phyloP scores from a whole-genome alignment of 805 yeast species.

The Kodamaea leandrae region DNA sequence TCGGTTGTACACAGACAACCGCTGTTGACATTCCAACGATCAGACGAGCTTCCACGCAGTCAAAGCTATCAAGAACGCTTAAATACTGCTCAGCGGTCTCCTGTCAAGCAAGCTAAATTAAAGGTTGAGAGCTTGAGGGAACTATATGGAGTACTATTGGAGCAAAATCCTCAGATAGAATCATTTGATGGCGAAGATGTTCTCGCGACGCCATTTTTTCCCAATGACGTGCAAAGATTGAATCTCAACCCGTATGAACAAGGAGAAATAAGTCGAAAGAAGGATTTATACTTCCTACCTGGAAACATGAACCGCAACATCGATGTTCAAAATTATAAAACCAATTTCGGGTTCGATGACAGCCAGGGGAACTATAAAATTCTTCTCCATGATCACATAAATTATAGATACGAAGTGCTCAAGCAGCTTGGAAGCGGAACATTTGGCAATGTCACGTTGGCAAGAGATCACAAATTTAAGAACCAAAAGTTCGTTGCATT shows the following conservation, averaged over 20 bases:
- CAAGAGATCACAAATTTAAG: conserved; percentile 59
- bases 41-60: too few relatives aligned
- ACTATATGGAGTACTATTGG: too few relatives aligned
- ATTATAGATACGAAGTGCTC: conserved; percentile 66
- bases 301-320: conserved; percentile 22
- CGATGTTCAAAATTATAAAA: conserved; percentile 36
- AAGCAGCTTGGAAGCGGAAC: conserved; percentile 70
- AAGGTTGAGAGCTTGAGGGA: too few relatives aligned
- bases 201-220: neutral
- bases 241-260: conserved; percentile 53
- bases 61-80: too few relatives aligned
- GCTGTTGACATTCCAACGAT: too few relatives aligned
- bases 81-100: too few relatives aligned
- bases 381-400: conserved; percentile 64
- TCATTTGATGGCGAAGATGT: neutral
- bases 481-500: conserved; percentile 58
- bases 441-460: conserved; percentile 74
- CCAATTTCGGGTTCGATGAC: conserved; percentile 75
- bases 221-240: conserved; percentile 7
- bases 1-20: too few relatives aligned
- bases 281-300: conserved; percentile 53
- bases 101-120: too few relatives aligned
- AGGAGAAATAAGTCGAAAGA: conserved; percentile 54
- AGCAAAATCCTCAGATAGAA: too few relatives aligned
- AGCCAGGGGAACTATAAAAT: conserved; percentile 58